These are phyloP conservation scores for Boletellus ananiceps DNA, from an alignment of 768 basidiomycete species.

Conservation along the genomic window DNA sequence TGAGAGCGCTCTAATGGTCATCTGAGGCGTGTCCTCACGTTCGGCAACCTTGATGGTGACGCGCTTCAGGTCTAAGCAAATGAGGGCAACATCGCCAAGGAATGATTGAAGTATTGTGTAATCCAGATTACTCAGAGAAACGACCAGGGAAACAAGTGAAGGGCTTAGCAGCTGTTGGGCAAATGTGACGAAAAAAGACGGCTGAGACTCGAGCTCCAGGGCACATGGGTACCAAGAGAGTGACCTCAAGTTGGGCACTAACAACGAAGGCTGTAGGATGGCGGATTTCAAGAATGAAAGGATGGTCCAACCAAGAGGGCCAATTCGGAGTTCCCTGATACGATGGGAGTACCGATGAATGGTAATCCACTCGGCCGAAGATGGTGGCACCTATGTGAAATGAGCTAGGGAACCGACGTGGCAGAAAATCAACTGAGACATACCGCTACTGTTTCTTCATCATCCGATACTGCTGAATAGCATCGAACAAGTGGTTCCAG, in stretches of 20 bases:
- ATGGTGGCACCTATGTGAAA: background rate
- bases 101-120: background rate
- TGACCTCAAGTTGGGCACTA: background rate
- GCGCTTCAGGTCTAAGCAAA: background rate
- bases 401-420: background rate
- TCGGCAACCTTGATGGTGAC: background rate
- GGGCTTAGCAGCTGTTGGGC: background rate
- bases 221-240: background rate
- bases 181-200: background rate
- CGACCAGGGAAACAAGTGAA: background rate
- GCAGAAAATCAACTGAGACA: background rate
- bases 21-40: background rate
- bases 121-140: background rate
- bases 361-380: background rate
- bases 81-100: background rate
- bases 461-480: background rate
- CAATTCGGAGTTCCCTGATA: background rate
- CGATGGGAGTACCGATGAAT: slow-evolving; percentile 3
- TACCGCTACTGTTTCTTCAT: background rate
- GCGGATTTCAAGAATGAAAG: background rate
- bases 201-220: too few species aligned
- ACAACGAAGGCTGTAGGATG: background rate
- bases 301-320: background rate
- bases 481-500: slow-evolving; percentile 1
- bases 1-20: background rate